Evolutionary conservation across 228 moss, liverwort and hornwort genomes (phyloP).

Genomic region (Sphagnum fallax): DNA sequence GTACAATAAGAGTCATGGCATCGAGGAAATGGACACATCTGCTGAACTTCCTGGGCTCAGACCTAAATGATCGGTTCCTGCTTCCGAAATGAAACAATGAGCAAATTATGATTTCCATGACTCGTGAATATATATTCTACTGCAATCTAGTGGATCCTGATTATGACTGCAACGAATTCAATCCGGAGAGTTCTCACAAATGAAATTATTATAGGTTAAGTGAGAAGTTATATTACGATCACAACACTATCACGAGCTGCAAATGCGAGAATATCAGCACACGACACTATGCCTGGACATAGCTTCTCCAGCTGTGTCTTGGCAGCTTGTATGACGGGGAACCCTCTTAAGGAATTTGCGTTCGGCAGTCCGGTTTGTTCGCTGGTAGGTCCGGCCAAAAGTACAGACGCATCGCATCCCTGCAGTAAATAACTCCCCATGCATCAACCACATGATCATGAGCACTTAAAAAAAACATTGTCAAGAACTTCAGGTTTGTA

Average conservation of each 20-base stretch:
- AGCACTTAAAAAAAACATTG: too few relatives aligned
- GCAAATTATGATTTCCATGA: neutral
- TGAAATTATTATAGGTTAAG: neutral
- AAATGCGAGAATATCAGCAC: conserved; percentile 51
- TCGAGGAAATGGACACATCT: too few relatives aligned
- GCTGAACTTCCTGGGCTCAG: too few relatives aligned
- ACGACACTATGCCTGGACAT: conserved; percentile 61
- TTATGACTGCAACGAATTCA: neutral
- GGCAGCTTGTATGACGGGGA: conserved; percentile 33
- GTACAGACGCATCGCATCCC: conserved; percentile 75
- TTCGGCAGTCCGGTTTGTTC: conserved; percentile 47
- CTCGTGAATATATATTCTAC: neutral
- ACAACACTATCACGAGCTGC: conserved; percentile 55
- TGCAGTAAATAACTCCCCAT: conserved; percentile 7
- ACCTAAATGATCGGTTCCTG: too few relatives aligned
- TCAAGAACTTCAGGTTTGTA: too few relatives aligned
- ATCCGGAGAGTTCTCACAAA: neutral
- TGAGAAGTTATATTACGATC: conserved; percentile 18
- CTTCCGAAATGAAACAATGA: too few relatives aligned
- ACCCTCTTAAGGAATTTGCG: conserved; percentile 24
- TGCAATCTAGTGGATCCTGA: neutral
- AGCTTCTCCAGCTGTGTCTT: conserved; percentile 45
- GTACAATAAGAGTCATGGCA: neutral
- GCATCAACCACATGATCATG: too few relatives aligned
- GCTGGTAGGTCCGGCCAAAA: conserved; percentile 37